Evolutionary conservation across 2,329 filamentous ascomycete species (phyloP).

Genomic region (Achaetomium macrosporum): DNA sequence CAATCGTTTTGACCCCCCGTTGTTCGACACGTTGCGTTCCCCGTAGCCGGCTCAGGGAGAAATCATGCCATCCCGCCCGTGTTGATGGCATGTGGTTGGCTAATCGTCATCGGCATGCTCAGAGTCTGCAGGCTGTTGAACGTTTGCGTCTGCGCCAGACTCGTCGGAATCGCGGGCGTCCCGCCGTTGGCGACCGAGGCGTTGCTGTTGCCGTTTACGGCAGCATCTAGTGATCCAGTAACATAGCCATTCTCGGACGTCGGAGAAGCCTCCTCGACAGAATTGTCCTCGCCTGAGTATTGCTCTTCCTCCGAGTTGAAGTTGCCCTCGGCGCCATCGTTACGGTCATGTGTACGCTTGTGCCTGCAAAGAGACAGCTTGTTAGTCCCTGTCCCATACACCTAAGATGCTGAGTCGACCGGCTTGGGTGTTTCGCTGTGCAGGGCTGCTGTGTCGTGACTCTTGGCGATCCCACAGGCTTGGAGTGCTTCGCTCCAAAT

Average conservation of each 20-base stretch:
- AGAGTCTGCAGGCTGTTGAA: constrained; percentile 57
- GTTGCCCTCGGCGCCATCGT: constrained; percentile 52
- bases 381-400: constrained; percentile 32
- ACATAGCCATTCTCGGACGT: constrained; percentile 62
- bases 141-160: constrained; percentile 32
- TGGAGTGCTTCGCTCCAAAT: constrained; percentile 30
- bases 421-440: constrained; percentile 25
- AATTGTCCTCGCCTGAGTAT: constrained; percentile 72
- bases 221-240: constrained; percentile 44
- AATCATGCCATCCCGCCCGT: constrained; percentile 34
- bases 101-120: constrained; percentile 60
- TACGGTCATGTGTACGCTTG: constrained; percentile 67
- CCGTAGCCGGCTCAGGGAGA: background rate
- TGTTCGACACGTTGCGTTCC: background rate
- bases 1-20: no score
- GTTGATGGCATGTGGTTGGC: constrained; percentile 41
- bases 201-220: constrained; percentile 30
- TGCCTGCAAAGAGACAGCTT: constrained; percentile 59
- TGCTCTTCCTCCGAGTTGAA: constrained; percentile 75
- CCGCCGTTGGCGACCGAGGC: constrained; percentile 26
- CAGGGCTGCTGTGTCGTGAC: constrained; percentile 33
- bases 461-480: constrained; percentile 24
- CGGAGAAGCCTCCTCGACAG: constrained; percentile 73
- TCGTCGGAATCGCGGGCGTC: constrained; percentile 27
- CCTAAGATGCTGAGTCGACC: constrained; percentile 11